Base-by-base conservation (phyloP, 176 grass and related monocot genomes). In the Tillandsia fasciculata region DNA sequence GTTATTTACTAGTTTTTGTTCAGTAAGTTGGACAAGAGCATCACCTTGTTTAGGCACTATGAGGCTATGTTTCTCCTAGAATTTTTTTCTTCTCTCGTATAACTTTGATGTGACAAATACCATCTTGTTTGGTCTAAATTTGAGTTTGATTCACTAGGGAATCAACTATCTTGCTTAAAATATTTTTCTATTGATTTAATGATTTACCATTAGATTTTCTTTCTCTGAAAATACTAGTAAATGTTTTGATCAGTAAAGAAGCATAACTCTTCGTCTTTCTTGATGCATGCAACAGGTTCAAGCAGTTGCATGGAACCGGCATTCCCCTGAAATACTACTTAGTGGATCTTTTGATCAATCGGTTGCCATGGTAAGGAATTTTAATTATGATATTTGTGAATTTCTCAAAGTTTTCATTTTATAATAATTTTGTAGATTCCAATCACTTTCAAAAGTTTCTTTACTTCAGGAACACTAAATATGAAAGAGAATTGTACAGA, bases 261-360 rank as follows among this genome's bases (percentile, higher is more conserved):
- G 9, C 3, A 29, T 2, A 18, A 17, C 8, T 49, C 10, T 17
- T 59, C 8, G 56, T 18, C 56, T 59, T 59, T 59, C 8, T 61
- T 59, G 56, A 61, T 61, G 56, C 22, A n/a, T 61, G 56, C 10
- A 20, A 61, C 72, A 92, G 93, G 93, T 97, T 72, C 93, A 97
- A 83, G 74, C 81, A 64, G 84, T 97, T 79, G 84, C 82, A 67
- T 97, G 94, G 89, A 87, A 77, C 54, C 73, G 9, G 17, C 78
- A 80, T 65, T 85, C 86, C 1, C 86, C 89, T 64, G 94, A 92
- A 87, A 52, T 92, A 79, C 81, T 97, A 65, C 86, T 97, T 33
- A 92, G 81, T 72, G 94, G 94, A 87, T 97, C 89, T 65, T 97
- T 97, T 75, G 93, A 97, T 83, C 81, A 83, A 77, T 87, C 82